These are phyloP conservation scores for Aureoboletus auriporus DNA, from an alignment of 768 basidiomycete genomes.

Conservation along the genomic window DNA sequence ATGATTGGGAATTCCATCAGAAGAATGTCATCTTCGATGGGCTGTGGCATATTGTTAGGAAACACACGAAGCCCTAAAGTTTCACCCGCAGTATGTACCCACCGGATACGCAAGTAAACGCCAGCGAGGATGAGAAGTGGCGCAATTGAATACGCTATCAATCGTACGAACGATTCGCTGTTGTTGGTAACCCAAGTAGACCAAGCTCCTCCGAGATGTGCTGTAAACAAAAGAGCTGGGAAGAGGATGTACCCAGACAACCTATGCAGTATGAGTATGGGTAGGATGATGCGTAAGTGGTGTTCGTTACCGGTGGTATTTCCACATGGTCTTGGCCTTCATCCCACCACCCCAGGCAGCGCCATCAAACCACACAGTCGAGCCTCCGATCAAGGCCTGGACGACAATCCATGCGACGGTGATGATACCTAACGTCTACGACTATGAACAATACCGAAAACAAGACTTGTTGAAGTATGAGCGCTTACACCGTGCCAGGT, in stretches of 20 bases:
- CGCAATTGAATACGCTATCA: constrained; percentile 52
- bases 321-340: constrained; percentile 75
- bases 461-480: neutral
- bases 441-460: too few relatives aligned
- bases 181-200: constrained; percentile 52
- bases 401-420: constrained; percentile 56
- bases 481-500: constrained; percentile 71
- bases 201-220: constrained; percentile 67
- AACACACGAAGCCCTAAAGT: too few relatives aligned
- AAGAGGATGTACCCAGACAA: constrained; percentile 73
- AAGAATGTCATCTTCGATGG: too few relatives aligned
- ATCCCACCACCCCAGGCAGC: constrained; percentile 64
- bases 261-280: constrained; percentile 31
- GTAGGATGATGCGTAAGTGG: neutral
- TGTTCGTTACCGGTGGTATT: constrained; percentile 65
- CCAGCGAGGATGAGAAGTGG: constrained; percentile 44
- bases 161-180: constrained; percentile 35
- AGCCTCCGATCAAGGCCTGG: constrained; percentile 62
- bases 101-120: constrained; percentile 53
- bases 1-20: too few relatives aligned
- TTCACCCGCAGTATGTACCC: constrained; percentile 9
- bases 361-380: constrained; percentile 76
- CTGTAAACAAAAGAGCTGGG: constrained; percentile 54
- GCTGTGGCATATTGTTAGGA: too few relatives aligned
- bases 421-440: constrained; percentile 61